Percentiles rank a stretch among this genome's conserved stretches.
Conservation (phyloP, 2,329 filamentous ascomycete genomes). For the Stagonosporopsis rhizophila region DNA sequence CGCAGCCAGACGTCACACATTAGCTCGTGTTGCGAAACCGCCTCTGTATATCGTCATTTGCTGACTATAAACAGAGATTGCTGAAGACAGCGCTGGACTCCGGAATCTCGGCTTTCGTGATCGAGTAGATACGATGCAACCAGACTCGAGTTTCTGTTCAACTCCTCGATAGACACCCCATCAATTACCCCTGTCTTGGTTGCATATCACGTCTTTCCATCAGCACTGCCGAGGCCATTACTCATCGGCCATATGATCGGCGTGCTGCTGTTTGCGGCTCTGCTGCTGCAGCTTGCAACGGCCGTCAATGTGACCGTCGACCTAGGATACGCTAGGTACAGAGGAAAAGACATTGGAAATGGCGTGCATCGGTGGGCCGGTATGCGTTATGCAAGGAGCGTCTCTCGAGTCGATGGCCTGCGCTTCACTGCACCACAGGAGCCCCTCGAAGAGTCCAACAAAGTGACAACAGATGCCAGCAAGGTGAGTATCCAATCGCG, state of each 20-base stretch:
- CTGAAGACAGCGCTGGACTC: background rate
- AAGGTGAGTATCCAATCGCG: background rate
- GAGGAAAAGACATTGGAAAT: conserved; percentile 61
- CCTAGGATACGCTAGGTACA: conserved; percentile 71
- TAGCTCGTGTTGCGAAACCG: conserved; percentile 10
- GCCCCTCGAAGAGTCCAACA: conserved; percentile 56
- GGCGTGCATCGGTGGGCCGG: conserved; percentile 76
- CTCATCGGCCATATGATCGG: conserved; percentile 23
- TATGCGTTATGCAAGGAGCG: conserved; percentile 68
- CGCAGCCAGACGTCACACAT: background rate
- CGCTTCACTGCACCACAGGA: conserved; percentile 73
- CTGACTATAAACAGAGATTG: background rate
- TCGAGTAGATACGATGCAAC: conserved; percentile 7
- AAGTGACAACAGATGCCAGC: conserved; percentile 57
- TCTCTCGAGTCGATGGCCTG: conserved; percentile 41
- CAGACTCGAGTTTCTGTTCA: conserved; percentile 14
- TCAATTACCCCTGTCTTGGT: conserved; percentile 1
- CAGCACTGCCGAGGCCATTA: background rate
- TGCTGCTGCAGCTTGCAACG: conserved; percentile 30
- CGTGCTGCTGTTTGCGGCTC: conserved; percentile 32
- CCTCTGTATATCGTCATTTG: conserved; percentile 9
- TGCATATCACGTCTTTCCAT: background rate
- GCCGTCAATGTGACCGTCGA: conserved; percentile 60
- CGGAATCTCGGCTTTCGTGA: background rate
- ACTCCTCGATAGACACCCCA: background rate